Evolutionary conservation across 805 yeast genomes (phyloP).

Genomic region (Yamadazyma sp.): DNA sequence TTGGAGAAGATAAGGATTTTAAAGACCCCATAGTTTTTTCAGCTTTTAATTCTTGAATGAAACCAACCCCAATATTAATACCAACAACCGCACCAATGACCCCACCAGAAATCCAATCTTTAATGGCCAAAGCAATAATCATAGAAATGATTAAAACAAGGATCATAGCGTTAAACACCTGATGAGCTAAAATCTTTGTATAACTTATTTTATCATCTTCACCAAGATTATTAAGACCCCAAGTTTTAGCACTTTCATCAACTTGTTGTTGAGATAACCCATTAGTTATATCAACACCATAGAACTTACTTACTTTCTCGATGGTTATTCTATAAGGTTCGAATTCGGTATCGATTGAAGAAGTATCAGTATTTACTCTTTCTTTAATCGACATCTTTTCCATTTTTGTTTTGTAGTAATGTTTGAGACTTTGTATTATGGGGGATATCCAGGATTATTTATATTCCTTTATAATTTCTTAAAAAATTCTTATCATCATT

Average conservation of each 20-base stretch:
- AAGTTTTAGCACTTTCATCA: slow-evolving; percentile 8
- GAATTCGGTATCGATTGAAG: slow-evolving; percentile 6
- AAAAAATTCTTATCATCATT: no score
- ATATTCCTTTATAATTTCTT: no score
- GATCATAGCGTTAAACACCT: slow-evolving; percentile 39
- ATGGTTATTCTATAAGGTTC: slow-evolving; percentile 32
- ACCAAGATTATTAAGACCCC: slow-evolving; percentile 29
- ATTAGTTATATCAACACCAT: slow-evolving; percentile 39
- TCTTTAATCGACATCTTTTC: slow-evolving; percentile 10
- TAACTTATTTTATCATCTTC: slow-evolving; percentile 27
- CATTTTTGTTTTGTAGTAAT: no score
- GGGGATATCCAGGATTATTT: no score
- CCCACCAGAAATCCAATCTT: slow-evolving; percentile 41
- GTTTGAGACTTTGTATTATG: no score
- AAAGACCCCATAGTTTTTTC: slow-evolving; percentile 51
- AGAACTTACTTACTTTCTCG: slow-evolving; percentile 33
- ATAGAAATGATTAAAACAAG: slow-evolving; percentile 34
- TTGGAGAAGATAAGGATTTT: slow-evolving; percentile 43
- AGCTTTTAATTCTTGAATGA: slow-evolving; percentile 48
- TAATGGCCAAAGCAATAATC: slow-evolving; percentile 36
- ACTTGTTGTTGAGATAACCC: slow-evolving; percentile 41
- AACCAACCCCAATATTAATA: slow-evolving; percentile 48
- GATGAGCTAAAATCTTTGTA: slow-evolving; percentile 31
- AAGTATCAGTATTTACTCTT: slow-evolving; percentile 11
- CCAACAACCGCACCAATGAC: slow-evolving; percentile 46